A percentile compares a stretch with the other conserved stretches of the same genome.
Evolutionary conservation across 495 filamentous ascomycete genomes (phyloP).

Genomic region (Extremus antarcticus): DNA sequence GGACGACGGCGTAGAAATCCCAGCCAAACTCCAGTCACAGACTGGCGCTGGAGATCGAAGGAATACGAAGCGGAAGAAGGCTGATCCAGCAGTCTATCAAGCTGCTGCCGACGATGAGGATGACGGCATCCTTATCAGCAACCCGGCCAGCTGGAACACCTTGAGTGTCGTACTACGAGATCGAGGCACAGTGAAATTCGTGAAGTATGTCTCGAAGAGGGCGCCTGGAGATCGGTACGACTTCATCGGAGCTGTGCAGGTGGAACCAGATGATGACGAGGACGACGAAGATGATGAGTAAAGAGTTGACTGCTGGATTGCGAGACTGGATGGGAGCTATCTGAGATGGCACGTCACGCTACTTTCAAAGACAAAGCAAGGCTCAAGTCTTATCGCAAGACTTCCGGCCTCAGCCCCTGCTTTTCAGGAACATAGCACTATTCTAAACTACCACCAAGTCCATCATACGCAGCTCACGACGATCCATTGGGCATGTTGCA

Average conservation of each 20-base stretch:
- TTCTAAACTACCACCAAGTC: too few relatives aligned
- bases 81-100: slow-evolving; percentile 65
- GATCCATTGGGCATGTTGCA: too few relatives aligned
- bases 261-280: slow-evolving; percentile 30
- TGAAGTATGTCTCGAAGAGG: slow-evolving; percentile 81
- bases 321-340: not conserved
- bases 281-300: slow-evolving; percentile 17
- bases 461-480: too few relatives aligned
- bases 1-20: slow-evolving; percentile 19
- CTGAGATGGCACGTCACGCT: too few relatives aligned
- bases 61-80: slow-evolving; percentile 15
- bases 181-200: slow-evolving; percentile 73
- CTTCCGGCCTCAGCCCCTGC: too few relatives aligned
- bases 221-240: slow-evolving; percentile 93
- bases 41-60: slow-evolving; percentile 29
- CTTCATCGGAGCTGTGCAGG: slow-evolving; percentile 57
- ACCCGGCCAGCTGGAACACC: slow-evolving; percentile 79
- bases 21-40: slow-evolving; percentile 13
- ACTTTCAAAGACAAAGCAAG: too few relatives aligned
- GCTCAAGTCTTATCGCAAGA: too few relatives aligned
- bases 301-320: not conserved
- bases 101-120: slow-evolving; percentile 58
- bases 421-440: too few relatives aligned
- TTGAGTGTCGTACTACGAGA: slow-evolving; percentile 84
- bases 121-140: slow-evolving; percentile 83